Conservation (phyloP, 2,329 filamentous ascomycete genomes). For the Elsinoe australis region DNA sequence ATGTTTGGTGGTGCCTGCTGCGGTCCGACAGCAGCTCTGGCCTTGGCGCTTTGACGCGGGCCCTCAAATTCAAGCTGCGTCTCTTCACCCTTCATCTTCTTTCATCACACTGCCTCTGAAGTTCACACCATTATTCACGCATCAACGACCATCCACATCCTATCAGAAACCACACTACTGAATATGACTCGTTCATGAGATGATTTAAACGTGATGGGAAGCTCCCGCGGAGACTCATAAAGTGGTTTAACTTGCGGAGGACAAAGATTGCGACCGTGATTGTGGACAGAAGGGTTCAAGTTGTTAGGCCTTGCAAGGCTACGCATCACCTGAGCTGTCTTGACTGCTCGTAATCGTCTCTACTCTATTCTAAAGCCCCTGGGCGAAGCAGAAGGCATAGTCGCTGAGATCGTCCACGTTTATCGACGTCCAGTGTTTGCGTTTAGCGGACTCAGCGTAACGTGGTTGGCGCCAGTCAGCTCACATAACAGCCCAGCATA, state of each 20-base stretch:
- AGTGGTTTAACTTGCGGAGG: conserved; percentile 19
- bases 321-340: conserved; percentile 10
- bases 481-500: background rate
- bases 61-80: conserved; percentile 10
- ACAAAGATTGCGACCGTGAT: conserved; percentile 20
- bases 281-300: conserved; percentile 16
- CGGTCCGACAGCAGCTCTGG: conserved; percentile 9
- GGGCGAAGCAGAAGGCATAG: conserved; percentile 8
- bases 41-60: background rate
- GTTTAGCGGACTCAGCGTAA: background rate
- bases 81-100: background rate
- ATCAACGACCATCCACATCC: conserved; percentile 5
- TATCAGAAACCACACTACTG: background rate
- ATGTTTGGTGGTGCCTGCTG: background rate
- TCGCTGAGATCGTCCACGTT: background rate
- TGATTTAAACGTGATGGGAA: conserved; percentile 6
- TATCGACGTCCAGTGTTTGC: background rate
- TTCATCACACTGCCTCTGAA: background rate
- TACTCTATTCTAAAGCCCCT: conserved; percentile 12
- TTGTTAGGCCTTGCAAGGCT: conserved; percentile 16
- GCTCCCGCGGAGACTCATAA: conserved; percentile 13
- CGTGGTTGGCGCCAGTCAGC: background rate
- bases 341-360: conserved; percentile 13
- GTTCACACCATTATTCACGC: background rate
- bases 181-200: conserved; percentile 13